Percentiles rank a stretch among this genome's conserved stretches.
These are phyloP conservation scores for Shiraia sp. DNA, from an alignment of 2,329 filamentous ascomycete species.

Conservation along the genomic window DNA sequence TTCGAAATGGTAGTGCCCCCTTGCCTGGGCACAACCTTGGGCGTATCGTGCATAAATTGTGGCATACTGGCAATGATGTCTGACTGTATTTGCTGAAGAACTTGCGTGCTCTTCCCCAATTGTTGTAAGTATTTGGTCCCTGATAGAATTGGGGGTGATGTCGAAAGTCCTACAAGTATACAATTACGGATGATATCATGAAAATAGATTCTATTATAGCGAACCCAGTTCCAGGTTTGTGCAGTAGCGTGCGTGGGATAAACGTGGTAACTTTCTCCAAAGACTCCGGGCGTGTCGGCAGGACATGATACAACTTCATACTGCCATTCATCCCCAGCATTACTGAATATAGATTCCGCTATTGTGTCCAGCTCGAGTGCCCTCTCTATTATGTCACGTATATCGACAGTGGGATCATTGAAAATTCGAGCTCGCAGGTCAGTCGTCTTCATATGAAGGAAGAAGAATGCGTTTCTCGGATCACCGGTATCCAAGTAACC, in stretches of 20 bases:
- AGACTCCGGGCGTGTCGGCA: slow-evolving; percentile 14
- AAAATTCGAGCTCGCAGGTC: slow-evolving; percentile 34
- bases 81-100: slow-evolving; percentile 30
- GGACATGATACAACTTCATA: slow-evolving; percentile 23
- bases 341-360: slow-evolving; percentile 24
- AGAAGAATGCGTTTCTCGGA: slow-evolving; percentile 33
- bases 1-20: neutral
- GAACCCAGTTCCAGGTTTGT: slow-evolving; percentile 41
- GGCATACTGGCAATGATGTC: slow-evolving; percentile 42
- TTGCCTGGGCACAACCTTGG: slow-evolving; percentile 14
- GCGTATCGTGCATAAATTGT: slow-evolving; percentile 39
- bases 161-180: slow-evolving; percentile 29
- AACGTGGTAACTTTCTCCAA: slow-evolving; percentile 35
- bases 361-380: slow-evolving; percentile 30
- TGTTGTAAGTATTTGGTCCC: slow-evolving; percentile 21
- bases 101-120: slow-evolving; percentile 26
- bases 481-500: slow-evolving; percentile 25
- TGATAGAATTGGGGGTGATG: slow-evolving; percentile 29
- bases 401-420: slow-evolving; percentile 11
- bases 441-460: slow-evolving; percentile 30
- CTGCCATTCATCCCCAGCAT: slow-evolving; percentile 22
- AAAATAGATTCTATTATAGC: slow-evolving; percentile 39
- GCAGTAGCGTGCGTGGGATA: slow-evolving; percentile 31
- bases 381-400: slow-evolving; percentile 26
- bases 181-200: slow-evolving; percentile 41